phyloP scores from a whole-genome alignment of 352 stramenopile genomes.

The Globisporangium perplexum region DNA sequence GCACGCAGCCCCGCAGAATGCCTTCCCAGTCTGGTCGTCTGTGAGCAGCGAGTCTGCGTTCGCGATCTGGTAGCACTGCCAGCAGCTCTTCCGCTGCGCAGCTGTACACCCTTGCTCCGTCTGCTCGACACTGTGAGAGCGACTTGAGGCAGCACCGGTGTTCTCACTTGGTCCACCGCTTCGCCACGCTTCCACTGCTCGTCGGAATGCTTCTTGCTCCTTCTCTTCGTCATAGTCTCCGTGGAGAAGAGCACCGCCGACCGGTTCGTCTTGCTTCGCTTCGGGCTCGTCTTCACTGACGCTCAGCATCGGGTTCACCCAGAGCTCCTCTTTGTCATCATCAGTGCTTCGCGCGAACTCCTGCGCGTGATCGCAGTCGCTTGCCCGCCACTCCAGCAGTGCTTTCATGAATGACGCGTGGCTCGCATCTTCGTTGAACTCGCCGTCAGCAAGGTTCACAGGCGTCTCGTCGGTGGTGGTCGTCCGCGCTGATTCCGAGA shows the following conservation, averaged over 20 bases:
- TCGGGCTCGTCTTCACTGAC: constrained; percentile 9
- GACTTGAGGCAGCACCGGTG: not conserved
- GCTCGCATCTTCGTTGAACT: constrained; percentile 67
- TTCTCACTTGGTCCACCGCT: constrained; percentile 9
- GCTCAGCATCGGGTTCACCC: constrained; percentile 55
- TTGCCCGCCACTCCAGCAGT: constrained; percentile 64
- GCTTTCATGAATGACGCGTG: constrained; percentile 80
- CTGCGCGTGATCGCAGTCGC: constrained; percentile 18
- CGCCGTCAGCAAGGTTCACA: constrained; percentile 71
- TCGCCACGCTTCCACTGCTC: constrained; percentile 58
- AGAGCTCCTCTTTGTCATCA: constrained; percentile 37
- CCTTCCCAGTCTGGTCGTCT: constrained; percentile 38
- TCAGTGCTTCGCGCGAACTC: not conserved
- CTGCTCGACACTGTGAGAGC: constrained; percentile 19
- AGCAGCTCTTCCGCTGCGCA: constrained; percentile 58
- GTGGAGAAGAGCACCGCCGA: constrained; percentile 35
- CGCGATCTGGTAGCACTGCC: constrained; percentile 73
- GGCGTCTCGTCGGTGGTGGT: constrained; percentile 21
- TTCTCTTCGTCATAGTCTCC: constrained; percentile 68
- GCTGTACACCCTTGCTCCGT: constrained; percentile 42
- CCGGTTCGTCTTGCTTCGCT: not conserved
- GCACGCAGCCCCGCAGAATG: constrained; percentile 48
- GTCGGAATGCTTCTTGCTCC: constrained; percentile 56
- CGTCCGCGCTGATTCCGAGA: constrained; percentile 28
- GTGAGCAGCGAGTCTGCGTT: constrained; percentile 30